phyloP scores from a whole-genome alignment of 768 basidiomycete genomes.

The Lactarius trivialis region DNA sequence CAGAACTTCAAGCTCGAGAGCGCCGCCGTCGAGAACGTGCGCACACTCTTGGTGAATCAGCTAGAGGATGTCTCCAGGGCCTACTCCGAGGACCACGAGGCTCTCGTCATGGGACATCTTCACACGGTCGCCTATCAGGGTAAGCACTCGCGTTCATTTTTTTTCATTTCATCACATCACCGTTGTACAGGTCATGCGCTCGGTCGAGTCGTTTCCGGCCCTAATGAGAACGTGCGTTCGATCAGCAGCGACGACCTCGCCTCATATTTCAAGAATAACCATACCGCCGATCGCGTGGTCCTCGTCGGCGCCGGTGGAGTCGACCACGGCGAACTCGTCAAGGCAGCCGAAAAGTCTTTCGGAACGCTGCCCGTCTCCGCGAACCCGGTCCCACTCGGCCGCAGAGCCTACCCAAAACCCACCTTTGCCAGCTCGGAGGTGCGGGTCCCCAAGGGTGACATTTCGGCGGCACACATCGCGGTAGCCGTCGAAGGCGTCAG shows the following conservation, averaged over 20 bases:
- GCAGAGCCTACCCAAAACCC: slow-evolving; percentile 67
- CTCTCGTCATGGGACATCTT: slow-evolving; percentile 97
- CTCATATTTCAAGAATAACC: slow-evolving; percentile 94
- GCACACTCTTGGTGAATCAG: slow-evolving; percentile 93
- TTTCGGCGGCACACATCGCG: slow-evolving; percentile 86
- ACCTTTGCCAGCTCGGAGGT: slow-evolving; percentile 92
- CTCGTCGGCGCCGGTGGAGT: slow-evolving; percentile 96
- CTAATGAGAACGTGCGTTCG: slow-evolving; percentile 91
- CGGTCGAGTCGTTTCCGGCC: slow-evolving; percentile 95
- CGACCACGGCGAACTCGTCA: slow-evolving; percentile 85
- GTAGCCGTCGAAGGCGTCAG: slow-evolving; percentile 97
- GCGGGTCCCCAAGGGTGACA: slow-evolving; percentile 87
- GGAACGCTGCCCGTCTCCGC: slow-evolving; percentile 79
- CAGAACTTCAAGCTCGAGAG: slow-evolving; percentile 93
- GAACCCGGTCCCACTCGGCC: slow-evolving; percentile 84
- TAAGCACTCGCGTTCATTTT: slow-evolving; percentile 35
- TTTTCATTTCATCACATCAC: too few species aligned
- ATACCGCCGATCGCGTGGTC: slow-evolving; percentile 98
- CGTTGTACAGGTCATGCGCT: slow-evolving; percentile 75
- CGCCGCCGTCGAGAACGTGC: slow-evolving; percentile 85
- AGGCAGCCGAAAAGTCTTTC: slow-evolving; percentile 93
- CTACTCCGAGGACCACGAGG: slow-evolving; percentile 93
- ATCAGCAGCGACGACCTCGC: slow-evolving; percentile 86
- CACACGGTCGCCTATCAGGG: slow-evolving; percentile 96
- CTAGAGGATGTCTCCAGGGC: slow-evolving; percentile 99